Evolutionary conservation across 768 basidiomycete species (phyloP).

Genomic region (Lanmaoa rubissima): DNA sequence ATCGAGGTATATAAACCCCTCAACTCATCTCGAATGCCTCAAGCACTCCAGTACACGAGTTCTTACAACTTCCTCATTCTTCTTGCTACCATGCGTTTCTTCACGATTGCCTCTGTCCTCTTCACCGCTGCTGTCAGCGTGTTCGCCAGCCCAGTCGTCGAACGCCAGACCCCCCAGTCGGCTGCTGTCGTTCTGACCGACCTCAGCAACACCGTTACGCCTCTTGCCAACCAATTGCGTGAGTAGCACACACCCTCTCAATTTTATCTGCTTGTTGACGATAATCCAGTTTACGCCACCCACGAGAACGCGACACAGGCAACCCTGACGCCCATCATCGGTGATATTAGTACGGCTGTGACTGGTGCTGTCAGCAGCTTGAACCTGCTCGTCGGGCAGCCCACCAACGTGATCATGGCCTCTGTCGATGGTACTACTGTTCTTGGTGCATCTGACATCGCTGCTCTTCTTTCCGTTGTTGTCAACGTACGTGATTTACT

Average conservation of each 20-base stretch:
- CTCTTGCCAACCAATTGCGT: slow-evolving; percentile 12
- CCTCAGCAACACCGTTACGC: slow-evolving; percentile 1
- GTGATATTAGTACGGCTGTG: slow-evolving; percentile 5
- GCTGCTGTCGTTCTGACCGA: slow-evolving; percentile 3
- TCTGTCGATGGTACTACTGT: slow-evolving; percentile 2
- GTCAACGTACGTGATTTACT: slow-evolving; percentile 3
- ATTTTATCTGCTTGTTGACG: neutral
- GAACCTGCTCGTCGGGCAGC: slow-evolving; percentile 6
- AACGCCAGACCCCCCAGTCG: slow-evolving; percentile 5
- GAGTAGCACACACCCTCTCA: neutral
- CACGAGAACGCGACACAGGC: slow-evolving; percentile 11
- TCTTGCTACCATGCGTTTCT: slow-evolving; percentile 10
- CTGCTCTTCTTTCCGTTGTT: neutral
- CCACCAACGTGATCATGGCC: neutral
- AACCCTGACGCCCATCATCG: slow-evolving; percentile 4
- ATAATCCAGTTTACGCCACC: slow-evolving; percentile 10
- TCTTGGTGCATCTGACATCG: slow-evolving; percentile 2
- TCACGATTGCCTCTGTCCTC: slow-evolving; percentile 3
- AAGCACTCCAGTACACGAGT: slow-evolving; percentile 11
- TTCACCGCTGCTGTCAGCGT: slow-evolving; percentile 7
- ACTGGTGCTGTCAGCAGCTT: slow-evolving; percentile 1
- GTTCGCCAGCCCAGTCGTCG: slow-evolving; percentile 9
- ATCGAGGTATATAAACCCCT: slow-evolving; percentile 13
- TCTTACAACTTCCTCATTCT: neutral
- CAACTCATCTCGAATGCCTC: neutral